Conservation (phyloP, 2,329 filamentous ascomycete genomes). For the Fusarium azukiicola region DNA sequence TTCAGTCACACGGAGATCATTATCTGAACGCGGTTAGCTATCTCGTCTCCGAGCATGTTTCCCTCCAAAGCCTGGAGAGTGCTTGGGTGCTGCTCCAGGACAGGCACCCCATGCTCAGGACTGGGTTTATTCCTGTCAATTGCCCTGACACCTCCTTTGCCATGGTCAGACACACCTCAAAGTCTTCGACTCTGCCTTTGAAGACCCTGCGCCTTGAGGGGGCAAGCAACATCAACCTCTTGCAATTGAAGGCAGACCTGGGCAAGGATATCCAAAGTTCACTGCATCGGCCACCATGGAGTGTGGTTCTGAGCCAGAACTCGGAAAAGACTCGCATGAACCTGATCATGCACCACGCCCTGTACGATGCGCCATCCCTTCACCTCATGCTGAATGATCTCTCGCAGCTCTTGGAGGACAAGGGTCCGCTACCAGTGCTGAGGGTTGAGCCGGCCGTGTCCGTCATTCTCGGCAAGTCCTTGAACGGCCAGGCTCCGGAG, state of each 20-base stretch:
- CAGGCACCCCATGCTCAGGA: constrained; percentile 86
- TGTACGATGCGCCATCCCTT: constrained; percentile 92
- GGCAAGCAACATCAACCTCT: constrained; percentile 53
- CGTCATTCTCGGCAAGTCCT: constrained; percentile 64
- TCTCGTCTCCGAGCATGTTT: constrained; percentile 66
- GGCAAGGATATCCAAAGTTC: constrained; percentile 61
- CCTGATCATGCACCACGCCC: constrained; percentile 85
- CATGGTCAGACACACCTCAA: constrained; percentile 82
- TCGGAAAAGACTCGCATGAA: constrained; percentile 60
- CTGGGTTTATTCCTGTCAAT: constrained; percentile 84
- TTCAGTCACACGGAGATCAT: constrained; percentile 81
- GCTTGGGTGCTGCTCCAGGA: constrained; percentile 80
- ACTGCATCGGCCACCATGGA: constrained; percentile 82
- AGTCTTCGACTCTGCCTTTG: constrained; percentile 37
- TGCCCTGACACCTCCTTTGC: constrained; percentile 82
- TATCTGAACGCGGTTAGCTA: constrained; percentile 89
- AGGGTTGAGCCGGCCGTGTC: constrained; percentile 63
- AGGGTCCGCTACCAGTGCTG: constrained; percentile 29
- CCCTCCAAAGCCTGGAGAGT: constrained; percentile 65
- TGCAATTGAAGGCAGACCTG: constrained; percentile 63
- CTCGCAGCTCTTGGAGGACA: constrained; percentile 51
- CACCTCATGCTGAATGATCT: constrained; percentile 82
- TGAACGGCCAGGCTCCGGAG: constrained; percentile 57
- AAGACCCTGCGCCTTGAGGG: constrained; percentile 13
- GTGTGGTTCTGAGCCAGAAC: constrained; percentile 70